Base-by-base conservation (phyloP, 176 grass and related monocot species). In the Saccharum spontaneum region DNA sequence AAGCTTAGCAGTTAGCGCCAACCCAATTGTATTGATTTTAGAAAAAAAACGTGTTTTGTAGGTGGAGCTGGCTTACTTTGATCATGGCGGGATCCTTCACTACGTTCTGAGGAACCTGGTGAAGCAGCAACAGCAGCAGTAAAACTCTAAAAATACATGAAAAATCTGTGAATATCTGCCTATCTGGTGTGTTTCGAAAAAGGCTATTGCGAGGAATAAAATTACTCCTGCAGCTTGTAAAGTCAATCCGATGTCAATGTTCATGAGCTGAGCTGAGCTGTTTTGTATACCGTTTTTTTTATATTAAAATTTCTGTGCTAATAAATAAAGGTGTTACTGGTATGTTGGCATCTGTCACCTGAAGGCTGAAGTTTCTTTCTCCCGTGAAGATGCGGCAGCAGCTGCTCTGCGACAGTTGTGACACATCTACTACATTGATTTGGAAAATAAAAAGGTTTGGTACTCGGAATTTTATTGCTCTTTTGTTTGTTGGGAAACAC, bases 11-110 rank as follows among this genome's bases (percentile, higher is more conserved):
- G 22, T 23, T 52, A 22, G 52, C 7, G 7, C 52, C 18, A 55
- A 22, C 15, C 40, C 3, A 45, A 8, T 15, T 72, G 38, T 45
- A 48, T 28, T 73, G 40, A 45, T 46, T 73, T 73, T 48, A 14
- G 2, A 50, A 4, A 50, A 4, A 31, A 17, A 28, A 24, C 8
- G 9, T 14, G 44, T 49, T 37, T 76, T 38, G 18, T 38, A 76
- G 74, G 74, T 76, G 74, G 74, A 76, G 74, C 50, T 76, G 31
- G 74, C 74, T 55, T 55, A 55, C 49, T 76, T 76, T 12, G 74
- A 76, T 18, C 74, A 76, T 59, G 74, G 74, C 7, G 74, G 74
- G 18, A 76, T 76, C 31, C 74, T 76, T 38, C 74, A 76, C 31
- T 59, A 76, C 36, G 74, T 76, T 33, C 33, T 76, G 17, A 76